A percentile compares a stretch with the other conserved stretches of the same genome.
Evolutionary conservation across 73 alveolate species (phyloP).

Genomic region (Breviolum minutum): DNA sequence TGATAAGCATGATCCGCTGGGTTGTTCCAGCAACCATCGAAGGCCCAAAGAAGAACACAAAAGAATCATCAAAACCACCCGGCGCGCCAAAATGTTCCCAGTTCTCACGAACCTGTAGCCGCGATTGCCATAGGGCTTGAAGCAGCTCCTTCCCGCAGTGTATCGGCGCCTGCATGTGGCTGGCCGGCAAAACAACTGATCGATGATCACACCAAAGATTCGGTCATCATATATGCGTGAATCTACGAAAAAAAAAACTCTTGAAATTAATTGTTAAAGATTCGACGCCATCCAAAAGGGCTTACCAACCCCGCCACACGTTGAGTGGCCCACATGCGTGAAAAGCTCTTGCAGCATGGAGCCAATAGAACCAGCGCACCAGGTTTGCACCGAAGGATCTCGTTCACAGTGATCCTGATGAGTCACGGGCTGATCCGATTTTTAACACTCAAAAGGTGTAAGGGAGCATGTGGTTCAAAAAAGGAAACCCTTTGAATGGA

Average conservation of each 20-base stretch:
- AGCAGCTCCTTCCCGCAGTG: not conserved
- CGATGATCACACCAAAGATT: too few species aligned
- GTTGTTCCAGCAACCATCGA: not conserved
- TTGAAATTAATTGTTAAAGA: too few species aligned
- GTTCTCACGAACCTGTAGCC: not conserved
- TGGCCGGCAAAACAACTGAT: too few species aligned
- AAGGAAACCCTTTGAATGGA: too few species aligned
- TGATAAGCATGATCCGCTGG: not conserved
- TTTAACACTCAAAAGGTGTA: too few species aligned
- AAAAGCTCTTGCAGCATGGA: not conserved
- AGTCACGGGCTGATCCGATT: too few species aligned
- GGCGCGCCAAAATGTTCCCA: not conserved
- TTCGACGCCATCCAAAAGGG: too few species aligned
- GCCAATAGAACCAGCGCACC: not conserved
- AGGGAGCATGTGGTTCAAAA: too few species aligned
- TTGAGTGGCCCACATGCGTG: too few species aligned
- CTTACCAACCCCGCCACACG: too few species aligned
- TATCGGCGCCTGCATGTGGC: not conserved
- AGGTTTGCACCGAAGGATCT: not conserved
- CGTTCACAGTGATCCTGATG: not conserved
- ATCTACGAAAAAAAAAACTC: too few species aligned
- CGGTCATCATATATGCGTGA: too few species aligned
- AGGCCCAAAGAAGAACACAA: not conserved
- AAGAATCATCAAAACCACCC: not conserved
- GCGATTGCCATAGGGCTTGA: not conserved